Base-by-base conservation (phyloP, 345 rosid genomes). In the Acer negundo region DNA sequence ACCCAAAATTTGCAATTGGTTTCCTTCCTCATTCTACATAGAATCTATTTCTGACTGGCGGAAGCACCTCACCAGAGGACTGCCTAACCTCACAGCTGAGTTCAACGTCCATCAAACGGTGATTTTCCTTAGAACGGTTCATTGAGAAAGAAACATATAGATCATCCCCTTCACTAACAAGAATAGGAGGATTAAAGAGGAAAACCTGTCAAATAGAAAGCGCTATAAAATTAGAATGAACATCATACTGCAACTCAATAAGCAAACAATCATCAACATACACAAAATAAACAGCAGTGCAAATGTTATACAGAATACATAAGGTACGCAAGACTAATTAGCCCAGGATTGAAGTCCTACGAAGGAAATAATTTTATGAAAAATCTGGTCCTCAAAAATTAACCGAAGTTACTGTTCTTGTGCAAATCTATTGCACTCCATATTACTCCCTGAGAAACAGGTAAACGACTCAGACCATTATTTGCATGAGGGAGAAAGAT, bases 81-180 rank as follows among this genome's bases (percentile, higher is more conserved):
- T 82, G 87, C 83, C 64, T 81, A 17, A 96, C 77, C 70, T 91
- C 89, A 78, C 93, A 88, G 10, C 75, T 85, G 68, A 96, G 85
- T 76, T 91, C 97, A 53, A 96, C 84, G 80, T 90, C 99, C 98
- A 96, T 90, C 82, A 92, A 80, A 67, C 99, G 77, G 74, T 94
- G 97, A 72, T 96, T 91, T 81, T 94, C 97, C 78, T 85, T 94
- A 0, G 99, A 88, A 40, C 99, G 97, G 69, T 73, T 85, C 99
- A 96, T 94, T 53, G 81, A 74, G 86, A 94, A 89, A 77, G 91
- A 89, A 73, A 90, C 77, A 75, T 81, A 79, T 75, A 96, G 78
- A 26, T 79, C 63, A 80, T 90, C 93, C 70, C 96, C 98, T 81
- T 81, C 90, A 76, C 10, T 81, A 22, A 86, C 86, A 67, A 59